phyloP scores from a whole-genome alignment of 2,329 filamentous ascomycete genomes.

The Periconia sp. region DNA sequence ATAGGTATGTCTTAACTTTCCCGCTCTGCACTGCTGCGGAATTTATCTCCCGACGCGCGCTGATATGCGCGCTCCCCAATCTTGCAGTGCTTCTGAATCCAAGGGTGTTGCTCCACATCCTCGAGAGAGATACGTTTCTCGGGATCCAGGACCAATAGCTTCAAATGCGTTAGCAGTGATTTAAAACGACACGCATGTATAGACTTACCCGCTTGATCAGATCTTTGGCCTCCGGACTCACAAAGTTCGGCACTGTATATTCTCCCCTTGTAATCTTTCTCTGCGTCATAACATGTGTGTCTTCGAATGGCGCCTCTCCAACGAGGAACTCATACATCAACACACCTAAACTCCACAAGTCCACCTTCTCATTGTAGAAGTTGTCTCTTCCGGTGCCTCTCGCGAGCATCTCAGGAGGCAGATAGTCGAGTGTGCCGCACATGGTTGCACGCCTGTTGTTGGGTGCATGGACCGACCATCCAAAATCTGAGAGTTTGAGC shows the following conservation, averaged over 20 bases:
- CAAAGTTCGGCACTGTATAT: conserved; percentile 89
- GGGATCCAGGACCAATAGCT: conserved; percentile 83
- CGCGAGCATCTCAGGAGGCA: conserved; percentile 97
- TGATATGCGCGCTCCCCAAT: conserved; percentile 42
- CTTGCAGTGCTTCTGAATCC: conserved; percentile 95
- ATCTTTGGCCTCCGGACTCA: conserved; percentile 88
- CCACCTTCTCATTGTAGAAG: conserved; percentile 93
- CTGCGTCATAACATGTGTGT: conserved; percentile 93
- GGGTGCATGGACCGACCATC: conserved; percentile 97
- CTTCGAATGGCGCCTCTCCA: conserved; percentile 95
- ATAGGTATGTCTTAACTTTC: conserved; percentile 33
- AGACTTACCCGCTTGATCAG: conserved; percentile 84
- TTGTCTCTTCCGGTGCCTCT: conserved; percentile 80
- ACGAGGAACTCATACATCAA: conserved; percentile 96
- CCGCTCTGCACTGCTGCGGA: conserved; percentile 31
- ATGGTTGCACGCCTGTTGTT: conserved; percentile 93
- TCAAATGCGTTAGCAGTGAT: conserved; percentile 12
- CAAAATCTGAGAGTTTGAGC: conserved; percentile 98
- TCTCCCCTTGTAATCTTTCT: conserved; percentile 85
- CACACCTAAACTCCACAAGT: conserved; percentile 94
- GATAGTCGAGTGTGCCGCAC: conserved; percentile 96
- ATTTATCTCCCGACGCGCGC: conserved; percentile 35
- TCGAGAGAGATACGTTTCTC: conserved; percentile 92
- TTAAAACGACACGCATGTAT: background rate
- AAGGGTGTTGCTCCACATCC: conserved; percentile 87